Evolutionary conservation across 306 rosid genomes (phyloP).

Genomic region (Vigna unguiculata): DNA sequence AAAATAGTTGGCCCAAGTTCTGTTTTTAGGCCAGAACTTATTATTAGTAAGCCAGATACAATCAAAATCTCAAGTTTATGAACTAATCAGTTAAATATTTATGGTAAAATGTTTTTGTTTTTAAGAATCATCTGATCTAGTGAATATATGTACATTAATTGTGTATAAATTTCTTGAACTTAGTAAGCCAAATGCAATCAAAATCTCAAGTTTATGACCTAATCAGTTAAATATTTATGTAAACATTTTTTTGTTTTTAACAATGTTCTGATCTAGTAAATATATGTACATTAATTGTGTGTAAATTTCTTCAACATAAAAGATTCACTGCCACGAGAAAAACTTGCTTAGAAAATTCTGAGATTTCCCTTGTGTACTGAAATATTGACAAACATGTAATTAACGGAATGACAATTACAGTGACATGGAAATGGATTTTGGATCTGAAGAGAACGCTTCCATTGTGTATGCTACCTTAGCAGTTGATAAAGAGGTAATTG

Average conservation of each 20-base stretch:
- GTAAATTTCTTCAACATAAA: constrained; percentile 10
- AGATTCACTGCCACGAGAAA: not conserved
- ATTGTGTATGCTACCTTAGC: constrained; percentile 69
- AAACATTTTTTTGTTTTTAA: not conserved
- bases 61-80: too few species aligned
- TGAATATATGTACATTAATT: too few species aligned
- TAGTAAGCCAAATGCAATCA: not conserved
- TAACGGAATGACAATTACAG: constrained; percentile 52
- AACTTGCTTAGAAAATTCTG: not conserved
- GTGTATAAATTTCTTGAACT: not conserved
- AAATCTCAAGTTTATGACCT: constrained; percentile 2
- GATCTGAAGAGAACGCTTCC: constrained; percentile 73
- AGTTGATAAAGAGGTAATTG: constrained; percentile 73
- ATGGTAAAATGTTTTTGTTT: too few species aligned
- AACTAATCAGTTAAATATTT: too few species aligned
- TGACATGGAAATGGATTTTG: constrained; percentile 81
- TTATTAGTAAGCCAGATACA: too few species aligned
- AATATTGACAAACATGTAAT: not conserved
- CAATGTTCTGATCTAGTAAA: constrained; percentile 5
- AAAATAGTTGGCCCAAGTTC: not conserved
- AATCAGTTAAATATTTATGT: not conserved
- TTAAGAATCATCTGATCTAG: too few species aligned
- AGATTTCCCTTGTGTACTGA: constrained; percentile 14
- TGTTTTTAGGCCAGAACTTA: not conserved
- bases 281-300: not conserved